Evolutionary conservation across 192 early-diverging fungal genomes (phyloP).

Genomic region (Phycomyces blakesleeanus): DNA sequence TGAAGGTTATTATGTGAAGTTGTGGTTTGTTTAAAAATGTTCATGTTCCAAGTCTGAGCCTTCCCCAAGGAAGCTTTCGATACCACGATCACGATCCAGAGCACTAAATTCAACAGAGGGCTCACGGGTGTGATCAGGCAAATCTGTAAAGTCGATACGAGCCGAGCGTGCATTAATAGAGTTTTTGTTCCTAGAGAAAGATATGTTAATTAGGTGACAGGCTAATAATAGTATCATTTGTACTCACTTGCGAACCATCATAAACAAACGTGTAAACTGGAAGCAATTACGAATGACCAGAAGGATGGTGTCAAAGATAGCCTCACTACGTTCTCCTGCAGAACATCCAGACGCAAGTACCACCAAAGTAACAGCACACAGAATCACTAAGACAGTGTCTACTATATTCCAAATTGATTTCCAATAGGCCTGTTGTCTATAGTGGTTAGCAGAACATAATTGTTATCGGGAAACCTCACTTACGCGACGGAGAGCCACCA

Average conservation of each 20-base stretch:
- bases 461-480: too few relatives aligned
- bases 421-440: slow-evolving; percentile 55
- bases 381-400: slow-evolving; percentile 62
- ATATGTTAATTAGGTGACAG: neutral
- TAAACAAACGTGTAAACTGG: slow-evolving; percentile 64
- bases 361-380: slow-evolving; percentile 67
- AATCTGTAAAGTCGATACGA: slow-evolving; percentile 29
- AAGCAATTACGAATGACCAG: slow-evolving; percentile 71
- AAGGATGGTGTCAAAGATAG: slow-evolving; percentile 66
- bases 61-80: slow-evolving; percentile 11
- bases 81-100: slow-evolving; percentile 13
- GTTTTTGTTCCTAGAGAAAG: slow-evolving; percentile 22
- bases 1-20: neutral
- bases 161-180: slow-evolving; percentile 24
- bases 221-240: neutral
- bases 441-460: too few relatives aligned
- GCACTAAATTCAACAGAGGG: slow-evolving; percentile 14
- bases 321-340: slow-evolving; percentile 56
- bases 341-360: slow-evolving; percentile 67
- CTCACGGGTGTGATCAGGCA: slow-evolving; percentile 18
- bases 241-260: slow-evolving; percentile 61
- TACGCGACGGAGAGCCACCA: slow-evolving; percentile 62
- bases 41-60: slow-evolving; percentile 16
- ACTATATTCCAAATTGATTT: slow-evolving; percentile 69
- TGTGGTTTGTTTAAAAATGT: neutral